Conservation (phyloP, 192 early-diverging fungal genomes). For the Linnemannia exigua region DNA sequence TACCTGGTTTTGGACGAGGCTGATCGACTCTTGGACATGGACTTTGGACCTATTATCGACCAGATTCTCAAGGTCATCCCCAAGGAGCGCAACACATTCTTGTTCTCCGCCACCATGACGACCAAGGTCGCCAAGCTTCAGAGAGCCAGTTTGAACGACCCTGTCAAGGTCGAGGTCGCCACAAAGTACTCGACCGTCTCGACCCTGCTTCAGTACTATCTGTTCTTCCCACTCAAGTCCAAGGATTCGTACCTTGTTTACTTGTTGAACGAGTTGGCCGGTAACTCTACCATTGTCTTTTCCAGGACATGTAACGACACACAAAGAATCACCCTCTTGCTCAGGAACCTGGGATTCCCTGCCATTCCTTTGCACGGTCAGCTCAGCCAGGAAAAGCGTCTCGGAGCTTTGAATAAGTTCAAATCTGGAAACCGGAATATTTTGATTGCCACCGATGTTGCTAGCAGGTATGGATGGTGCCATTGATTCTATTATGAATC, state of each 20-base stretch:
- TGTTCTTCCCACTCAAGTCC: conserved; percentile 96
- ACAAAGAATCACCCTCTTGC: conserved; percentile 87
- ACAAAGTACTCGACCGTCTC: conserved; percentile 96
- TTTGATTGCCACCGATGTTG: conserved; percentile 96
- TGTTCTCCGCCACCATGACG: conserved; percentile 99
- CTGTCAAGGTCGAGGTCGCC: conserved; percentile 96
- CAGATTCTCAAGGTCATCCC: conserved; percentile 94
- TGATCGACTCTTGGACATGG: conserved; percentile 92
- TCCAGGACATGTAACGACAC: conserved; percentile 90
- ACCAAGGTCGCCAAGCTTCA: conserved; percentile 98
- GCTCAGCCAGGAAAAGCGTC: conserved; percentile 91
- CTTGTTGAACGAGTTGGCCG: conserved; percentile 94
- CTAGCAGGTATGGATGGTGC: conserved; percentile 68
- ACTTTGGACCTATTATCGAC: conserved; percentile 98
- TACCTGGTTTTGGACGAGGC: conserved; percentile 97
- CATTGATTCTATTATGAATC: not conserved
- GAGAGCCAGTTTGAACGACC: conserved; percentile 88
- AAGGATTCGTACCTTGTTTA: conserved; percentile 96
- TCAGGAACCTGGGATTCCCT: conserved; percentile 94
- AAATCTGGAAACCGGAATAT: conserved; percentile 91
- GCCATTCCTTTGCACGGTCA: conserved; percentile 96
- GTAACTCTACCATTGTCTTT: conserved; percentile 93
- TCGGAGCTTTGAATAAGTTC: conserved; percentile 96
- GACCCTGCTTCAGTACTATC: conserved; percentile 94
- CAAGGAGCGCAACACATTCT: conserved; percentile 90